Conservation (phyloP, 2,329 filamentous ascomycete species). For the Mycogone perniciosa region DNA sequence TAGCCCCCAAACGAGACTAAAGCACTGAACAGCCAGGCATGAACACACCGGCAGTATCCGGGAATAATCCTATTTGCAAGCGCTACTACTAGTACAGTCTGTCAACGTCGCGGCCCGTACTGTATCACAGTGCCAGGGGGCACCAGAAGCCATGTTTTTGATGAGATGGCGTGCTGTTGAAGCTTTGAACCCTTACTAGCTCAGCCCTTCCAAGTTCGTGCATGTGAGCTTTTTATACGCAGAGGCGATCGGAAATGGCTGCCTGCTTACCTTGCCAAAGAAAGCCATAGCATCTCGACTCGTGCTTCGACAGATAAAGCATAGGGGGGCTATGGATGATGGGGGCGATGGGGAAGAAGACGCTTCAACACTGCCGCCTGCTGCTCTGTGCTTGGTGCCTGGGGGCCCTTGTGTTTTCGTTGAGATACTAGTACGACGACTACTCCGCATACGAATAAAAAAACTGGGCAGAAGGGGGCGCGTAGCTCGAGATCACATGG, state of each 20-base stretch:
- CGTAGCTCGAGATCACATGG: conserved; percentile 11
- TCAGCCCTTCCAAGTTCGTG: neutral
- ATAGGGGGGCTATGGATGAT: neutral
- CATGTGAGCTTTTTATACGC: conserved; percentile 5
- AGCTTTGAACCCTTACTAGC: no score
- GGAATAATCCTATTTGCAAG: neutral
- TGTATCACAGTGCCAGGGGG: neutral
- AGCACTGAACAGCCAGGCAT: no score
- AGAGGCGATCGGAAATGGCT: conserved; percentile 8
- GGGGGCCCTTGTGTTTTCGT: no score
- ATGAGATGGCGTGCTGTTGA: no score
- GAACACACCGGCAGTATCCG: neutral
- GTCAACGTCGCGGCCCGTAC: neutral
- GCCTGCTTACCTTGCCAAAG: conserved; percentile 7
- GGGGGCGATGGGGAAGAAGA: neutral
- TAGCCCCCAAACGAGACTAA: no score
- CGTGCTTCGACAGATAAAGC: conserved; percentile 10
- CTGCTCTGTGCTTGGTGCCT: neutral
- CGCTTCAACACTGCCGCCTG: neutral
- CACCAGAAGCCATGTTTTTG: neutral
- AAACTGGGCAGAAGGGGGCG: neutral
- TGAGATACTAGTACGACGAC: no score
- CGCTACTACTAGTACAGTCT: no score
- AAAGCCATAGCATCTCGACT: conserved; percentile 2
- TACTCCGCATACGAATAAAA: no score